A percentile compares a stretch with the other conserved stretches of the same genome.
Evolutionary conservation across 805 yeast species (phyloP).

Genomic region (Isabelozyma pseudorhagii): DNA sequence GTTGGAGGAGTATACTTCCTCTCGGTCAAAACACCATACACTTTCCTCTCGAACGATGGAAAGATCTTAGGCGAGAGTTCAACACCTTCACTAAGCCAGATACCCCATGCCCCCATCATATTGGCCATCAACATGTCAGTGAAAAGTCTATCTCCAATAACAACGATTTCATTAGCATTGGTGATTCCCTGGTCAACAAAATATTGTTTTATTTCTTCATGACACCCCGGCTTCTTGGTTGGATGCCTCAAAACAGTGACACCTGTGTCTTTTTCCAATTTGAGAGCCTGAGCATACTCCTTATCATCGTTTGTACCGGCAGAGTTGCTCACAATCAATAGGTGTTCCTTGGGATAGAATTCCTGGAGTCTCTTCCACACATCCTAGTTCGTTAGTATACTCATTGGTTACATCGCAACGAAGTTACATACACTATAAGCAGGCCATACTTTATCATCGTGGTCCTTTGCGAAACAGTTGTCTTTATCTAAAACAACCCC

Average conservation of each 20-base stretch:
- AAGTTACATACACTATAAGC: slow-evolving; percentile 45
- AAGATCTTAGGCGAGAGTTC: slow-evolving; percentile 46
- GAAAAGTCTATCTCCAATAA: slow-evolving; percentile 86
- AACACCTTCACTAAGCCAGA: slow-evolving; percentile 85
- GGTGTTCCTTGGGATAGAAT: slow-evolving; percentile 58
- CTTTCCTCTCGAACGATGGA: slow-evolving; percentile 50
- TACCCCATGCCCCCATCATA: slow-evolving; percentile 80
- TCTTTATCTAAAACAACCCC: slow-evolving; percentile 91
- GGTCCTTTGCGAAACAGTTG: slow-evolving; percentile 88
- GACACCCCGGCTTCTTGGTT: slow-evolving; percentile 82
- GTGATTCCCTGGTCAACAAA: slow-evolving; percentile 46
- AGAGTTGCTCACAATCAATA: slow-evolving; percentile 84
- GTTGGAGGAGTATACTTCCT: not conserved
- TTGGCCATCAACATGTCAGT: slow-evolving; percentile 95
- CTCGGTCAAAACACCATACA: slow-evolving; percentile 16
- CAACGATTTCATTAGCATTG: slow-evolving; percentile 64
- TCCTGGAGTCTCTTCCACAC: slow-evolving; percentile 53
- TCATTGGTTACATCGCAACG: not conserved
- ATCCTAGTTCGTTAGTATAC: slow-evolving; percentile 12
- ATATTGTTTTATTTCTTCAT: slow-evolving; percentile 60
- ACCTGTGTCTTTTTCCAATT: slow-evolving; percentile 62
- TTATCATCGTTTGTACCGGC: slow-evolving; percentile 86
- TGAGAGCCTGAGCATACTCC: slow-evolving; percentile 54
- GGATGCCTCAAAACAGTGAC: slow-evolving; percentile 67
- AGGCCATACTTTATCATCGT: slow-evolving; percentile 77